A percentile compares a stretch with the other conserved stretches of the same genome.
These are phyloP conservation scores for Poteriospumella lacustris DNA, from an alignment of 108 stramenopile genomes.

Conservation along the genomic window DNA sequence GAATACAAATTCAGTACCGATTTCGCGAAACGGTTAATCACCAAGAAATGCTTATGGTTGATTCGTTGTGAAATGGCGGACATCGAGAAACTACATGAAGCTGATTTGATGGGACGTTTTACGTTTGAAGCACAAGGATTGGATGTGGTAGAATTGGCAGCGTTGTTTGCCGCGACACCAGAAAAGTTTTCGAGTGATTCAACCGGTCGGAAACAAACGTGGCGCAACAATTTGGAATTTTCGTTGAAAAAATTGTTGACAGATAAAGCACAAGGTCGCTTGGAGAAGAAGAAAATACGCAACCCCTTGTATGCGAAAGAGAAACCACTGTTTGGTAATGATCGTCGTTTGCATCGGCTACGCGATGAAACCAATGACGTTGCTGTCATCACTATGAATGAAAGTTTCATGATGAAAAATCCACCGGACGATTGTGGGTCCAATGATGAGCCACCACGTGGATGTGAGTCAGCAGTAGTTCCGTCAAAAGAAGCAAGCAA, in stretches of 20 bases:
- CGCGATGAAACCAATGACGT: no score
- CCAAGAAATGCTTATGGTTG: constrained; percentile 8
- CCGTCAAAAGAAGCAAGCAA: no score
- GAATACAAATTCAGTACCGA: not conserved
- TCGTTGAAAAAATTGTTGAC: not conserved
- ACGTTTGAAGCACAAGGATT: not conserved
- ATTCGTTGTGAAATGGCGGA: not conserved
- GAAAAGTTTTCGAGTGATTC: not conserved
- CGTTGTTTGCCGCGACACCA: not conserved
- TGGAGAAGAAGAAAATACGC: not conserved
- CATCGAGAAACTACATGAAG: not conserved
- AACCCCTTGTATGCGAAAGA: not conserved
- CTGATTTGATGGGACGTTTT: not conserved
- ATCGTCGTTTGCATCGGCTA: not conserved
- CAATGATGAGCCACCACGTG: no score
- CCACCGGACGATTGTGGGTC: no score
- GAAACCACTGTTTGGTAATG: not conserved
- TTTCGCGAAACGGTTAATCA: not conserved
- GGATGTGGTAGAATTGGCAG: not conserved
- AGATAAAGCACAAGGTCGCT: not conserved
- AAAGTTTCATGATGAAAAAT: no score
- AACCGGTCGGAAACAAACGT: not conserved
- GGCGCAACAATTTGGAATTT: not conserved
- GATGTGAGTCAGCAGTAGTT: no score
- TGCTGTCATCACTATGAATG: no score